Conservation (phyloP, 2,329 filamentous ascomycete genomes). For the Drechslerella stenobrocha region DNA sequence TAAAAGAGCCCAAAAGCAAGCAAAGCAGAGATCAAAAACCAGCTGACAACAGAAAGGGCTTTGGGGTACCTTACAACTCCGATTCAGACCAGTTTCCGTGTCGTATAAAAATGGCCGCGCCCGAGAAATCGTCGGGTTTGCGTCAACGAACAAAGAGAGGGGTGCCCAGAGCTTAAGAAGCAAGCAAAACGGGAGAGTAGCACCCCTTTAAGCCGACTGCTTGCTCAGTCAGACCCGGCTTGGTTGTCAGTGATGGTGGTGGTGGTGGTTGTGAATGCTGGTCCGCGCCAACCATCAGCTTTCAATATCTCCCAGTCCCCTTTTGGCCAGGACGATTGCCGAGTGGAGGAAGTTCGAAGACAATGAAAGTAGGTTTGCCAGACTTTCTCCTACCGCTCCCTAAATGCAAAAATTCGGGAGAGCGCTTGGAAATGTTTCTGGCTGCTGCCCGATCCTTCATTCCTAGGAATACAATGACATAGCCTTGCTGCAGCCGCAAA, state of each 20-base stretch:
- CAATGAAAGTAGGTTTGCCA: constrained; percentile 46
- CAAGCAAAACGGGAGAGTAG: constrained; percentile 3
- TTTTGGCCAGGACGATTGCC: constrained; percentile 47
- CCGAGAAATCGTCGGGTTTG: not conserved
- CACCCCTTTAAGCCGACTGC: constrained; percentile 5
- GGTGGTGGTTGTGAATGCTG: not conserved
- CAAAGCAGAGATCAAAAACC: not conserved
- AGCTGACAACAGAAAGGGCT: too few relatives aligned
- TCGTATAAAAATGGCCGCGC: constrained; percentile 7
- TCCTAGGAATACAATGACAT: not conserved
- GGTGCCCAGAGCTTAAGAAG: constrained; percentile 6
- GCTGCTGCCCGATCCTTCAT: not conserved
- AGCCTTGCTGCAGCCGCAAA: constrained; percentile 2
- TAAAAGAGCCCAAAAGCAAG: constrained; percentile 3
- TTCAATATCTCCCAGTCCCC: constrained; percentile 20
- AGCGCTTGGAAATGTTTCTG: not conserved
- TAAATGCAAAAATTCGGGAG: constrained; percentile 4
- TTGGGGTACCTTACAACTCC: constrained; percentile 3
- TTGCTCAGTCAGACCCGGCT: constrained; percentile 4
- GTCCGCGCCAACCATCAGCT: constrained; percentile 9
- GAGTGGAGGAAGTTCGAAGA: constrained; percentile 48
- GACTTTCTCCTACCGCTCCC: constrained; percentile 17
- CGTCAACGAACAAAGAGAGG: not conserved
- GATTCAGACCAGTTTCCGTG: constrained; percentile 23
- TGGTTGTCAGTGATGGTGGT: not conserved